phyloP scores from a whole-genome alignment of 1,284 basidiomycete genomes.

The Salmacisia buchloeana region DNA sequence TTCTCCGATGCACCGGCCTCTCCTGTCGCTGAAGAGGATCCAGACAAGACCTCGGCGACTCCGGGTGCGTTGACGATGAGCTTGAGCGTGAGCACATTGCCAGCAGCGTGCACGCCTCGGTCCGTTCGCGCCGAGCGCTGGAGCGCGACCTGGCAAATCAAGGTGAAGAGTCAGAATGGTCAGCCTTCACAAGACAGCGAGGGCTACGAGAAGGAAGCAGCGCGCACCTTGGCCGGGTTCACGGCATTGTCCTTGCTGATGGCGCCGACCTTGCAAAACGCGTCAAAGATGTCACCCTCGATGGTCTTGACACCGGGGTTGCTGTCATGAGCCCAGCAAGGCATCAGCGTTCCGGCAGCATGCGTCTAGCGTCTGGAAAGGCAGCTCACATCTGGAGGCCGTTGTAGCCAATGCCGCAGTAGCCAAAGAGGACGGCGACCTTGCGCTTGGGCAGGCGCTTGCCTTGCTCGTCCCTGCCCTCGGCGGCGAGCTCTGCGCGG shows the following conservation, averaged over 20 bases:
- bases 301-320: constrained; percentile 68
- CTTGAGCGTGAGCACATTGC: constrained; percentile 64
- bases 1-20: not conserved
- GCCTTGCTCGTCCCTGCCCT: constrained; percentile 6
- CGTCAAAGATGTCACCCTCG: constrained; percentile 82
- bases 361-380: not conserved
- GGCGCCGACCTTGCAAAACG: constrained; percentile 80
- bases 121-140: constrained; percentile 90
- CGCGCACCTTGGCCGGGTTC: constrained; percentile 71
- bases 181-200: constrained; percentile 47
- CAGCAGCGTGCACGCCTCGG: constrained; percentile 93
- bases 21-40: not conserved
- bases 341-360: not conserved
- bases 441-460: constrained; percentile 56
- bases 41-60: not conserved
- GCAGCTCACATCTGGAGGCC: constrained; percentile 89
- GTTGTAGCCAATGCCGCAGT: constrained; percentile 64
- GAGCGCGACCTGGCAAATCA: constrained; percentile 61
- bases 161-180: not conserved
- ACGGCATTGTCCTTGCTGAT: constrained; percentile 87
- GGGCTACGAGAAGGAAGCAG: not conserved
- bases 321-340: constrained; percentile 18
- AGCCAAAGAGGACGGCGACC: constrained; percentile 58
- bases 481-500: not conserved
- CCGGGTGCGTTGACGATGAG: constrained; percentile 32